Base-by-base conservation (phyloP, 1,284 basidiomycete genomes). In the Irpex lacteus region DNA sequence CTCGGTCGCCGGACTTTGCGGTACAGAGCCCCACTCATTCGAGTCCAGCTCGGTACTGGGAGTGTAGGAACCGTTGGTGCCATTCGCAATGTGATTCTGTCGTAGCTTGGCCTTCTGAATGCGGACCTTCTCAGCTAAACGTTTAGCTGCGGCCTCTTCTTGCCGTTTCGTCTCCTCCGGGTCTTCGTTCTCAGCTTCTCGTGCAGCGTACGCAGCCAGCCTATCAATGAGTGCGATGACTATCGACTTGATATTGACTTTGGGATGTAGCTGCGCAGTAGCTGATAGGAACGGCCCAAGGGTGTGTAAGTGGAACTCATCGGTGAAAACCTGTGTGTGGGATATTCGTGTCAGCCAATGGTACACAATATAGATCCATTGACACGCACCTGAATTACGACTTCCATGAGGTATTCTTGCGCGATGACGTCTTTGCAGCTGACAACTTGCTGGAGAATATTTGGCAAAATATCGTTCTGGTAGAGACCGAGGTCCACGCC, bases 341-440 rank as follows among this genome's bases (percentile, higher is more conserved):
- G 13, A 18, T 58, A 57, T 53, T 11, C 21, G 3, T 56, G 1
- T 56, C 2, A 9, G 32, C 5, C 11, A 44, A 44, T 4, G 2
- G 5, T 56, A 8, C 18, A 34, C 13, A 7, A 7, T 47, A 32
- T 59, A 11, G 1, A 44, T 40, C n/a, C 34, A 13, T 8, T 47
- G 26, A 11, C 44, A 65, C 81, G 36, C 63, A 91, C 93, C 82
- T 98, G 96, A 68, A 98, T 98, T 66, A 98, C 94, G 4, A 98
- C 96, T 76, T 98, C 96, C 96, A 98, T 98, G 50, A 98, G 78
- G 76, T 98, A 98, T 73, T 98, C 96, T 75, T 98, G 96, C 0
- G 96, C 96, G 66, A 98, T 98, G 60, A 96, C 92, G 73, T 98
- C 96, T 75, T 96, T 96, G 80, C 96, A 98, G 72, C 90, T 96